A percentile compares a stretch with the other conserved stretches of the same genome.
These are phyloP conservation scores for Testicularia cyperi DNA, from an alignment of 1,284 basidiomycete species.

Conservation along the genomic window DNA sequence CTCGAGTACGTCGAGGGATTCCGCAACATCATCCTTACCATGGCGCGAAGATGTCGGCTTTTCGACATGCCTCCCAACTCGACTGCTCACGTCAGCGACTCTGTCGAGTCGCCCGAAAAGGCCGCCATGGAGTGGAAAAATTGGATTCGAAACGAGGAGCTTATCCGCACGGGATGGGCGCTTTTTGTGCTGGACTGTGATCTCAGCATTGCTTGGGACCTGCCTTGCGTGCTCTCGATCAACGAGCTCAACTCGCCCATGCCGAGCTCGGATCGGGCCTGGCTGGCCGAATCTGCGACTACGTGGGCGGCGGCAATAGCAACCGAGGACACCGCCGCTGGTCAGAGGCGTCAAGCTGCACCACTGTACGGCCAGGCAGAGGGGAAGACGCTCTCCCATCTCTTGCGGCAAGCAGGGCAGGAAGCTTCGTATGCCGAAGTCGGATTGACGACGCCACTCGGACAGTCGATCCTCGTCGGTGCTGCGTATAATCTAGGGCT, in stretches of 20 bases:
- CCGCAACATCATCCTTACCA: constrained; percentile 2
- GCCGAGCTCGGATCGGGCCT: neutral
- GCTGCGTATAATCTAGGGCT: neutral
- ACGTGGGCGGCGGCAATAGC: no score
- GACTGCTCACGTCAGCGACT: no score
- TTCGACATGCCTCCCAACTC: neutral
- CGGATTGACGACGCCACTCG: constrained; percentile 1
- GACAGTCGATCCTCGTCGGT: neutral
- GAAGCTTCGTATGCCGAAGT: no score
- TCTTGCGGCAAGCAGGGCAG: no score
- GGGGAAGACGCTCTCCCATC: no score
- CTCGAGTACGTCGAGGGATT: constrained; percentile 5
- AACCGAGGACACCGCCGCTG: no score
- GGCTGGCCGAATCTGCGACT: constrained; percentile 1
- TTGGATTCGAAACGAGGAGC: constrained; percentile 2
- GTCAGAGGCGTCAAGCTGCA: no score
- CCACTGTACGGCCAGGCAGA: no score
- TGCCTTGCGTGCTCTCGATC: neutral
- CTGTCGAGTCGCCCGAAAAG: no score
- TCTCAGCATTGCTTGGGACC: constrained; percentile 1
- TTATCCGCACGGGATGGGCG: neutral
- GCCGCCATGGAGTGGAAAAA: neutral
- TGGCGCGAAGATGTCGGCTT: constrained; percentile 2
- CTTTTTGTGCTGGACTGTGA: neutral
- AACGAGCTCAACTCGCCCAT: neutral